Base-by-base conservation (phyloP, 2,329 filamentous ascomycete species). In the Eutypella sp. region DNA sequence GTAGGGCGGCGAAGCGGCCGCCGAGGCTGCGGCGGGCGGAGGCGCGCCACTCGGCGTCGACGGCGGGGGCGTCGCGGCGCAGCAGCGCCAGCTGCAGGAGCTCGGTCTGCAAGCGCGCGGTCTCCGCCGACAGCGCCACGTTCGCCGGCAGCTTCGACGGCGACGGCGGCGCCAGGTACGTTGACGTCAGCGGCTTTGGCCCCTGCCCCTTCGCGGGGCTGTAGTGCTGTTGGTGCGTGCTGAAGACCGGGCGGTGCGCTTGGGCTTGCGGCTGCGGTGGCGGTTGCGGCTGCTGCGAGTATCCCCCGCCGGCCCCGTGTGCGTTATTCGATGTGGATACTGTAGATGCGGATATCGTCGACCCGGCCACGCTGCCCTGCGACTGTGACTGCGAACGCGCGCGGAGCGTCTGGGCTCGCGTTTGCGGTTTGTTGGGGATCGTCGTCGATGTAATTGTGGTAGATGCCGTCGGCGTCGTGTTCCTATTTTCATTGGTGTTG, bases 191-290 rank as follows among this genome's bases (percentile, higher is more conserved):
- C 5, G 82, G 79, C 49, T 86, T 87, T 0, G 82, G 79, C 0
- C 76, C 73, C 8, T 72, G 66, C 4, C 70, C 71, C 57, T 85
- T 85, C 38, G 78, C 77, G 0, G 84, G 83, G 23, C 79, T 83
- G 66, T 79, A 85, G 65, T 85, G 81, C 54, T 86, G 82, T 54
- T 86, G 82, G 33, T 79, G 73, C 1, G 77, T 84, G 40, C 72
- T 78, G 63, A 85, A 85, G 40, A 74, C 67, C 0, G 81, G 79
- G 8, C 75, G 74, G 22, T 68, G 64, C 29, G n/a, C n/a, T n/a
- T 60, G 61, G 16, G 56, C 51, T 45, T 51, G 58, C 40, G 50
- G 45, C n/a, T n/a, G n/a, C 40, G 31, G 54, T 27, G 49, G 48
- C 20, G 29, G 50, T 27, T 33, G 45, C 11, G 38, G 44, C 10